Evolutionary conservation across 2,329 filamentous ascomycete genomes (phyloP), one percentile per base, ranked within the genome.

Genomic region (Cordyceps farinosa): DNA sequence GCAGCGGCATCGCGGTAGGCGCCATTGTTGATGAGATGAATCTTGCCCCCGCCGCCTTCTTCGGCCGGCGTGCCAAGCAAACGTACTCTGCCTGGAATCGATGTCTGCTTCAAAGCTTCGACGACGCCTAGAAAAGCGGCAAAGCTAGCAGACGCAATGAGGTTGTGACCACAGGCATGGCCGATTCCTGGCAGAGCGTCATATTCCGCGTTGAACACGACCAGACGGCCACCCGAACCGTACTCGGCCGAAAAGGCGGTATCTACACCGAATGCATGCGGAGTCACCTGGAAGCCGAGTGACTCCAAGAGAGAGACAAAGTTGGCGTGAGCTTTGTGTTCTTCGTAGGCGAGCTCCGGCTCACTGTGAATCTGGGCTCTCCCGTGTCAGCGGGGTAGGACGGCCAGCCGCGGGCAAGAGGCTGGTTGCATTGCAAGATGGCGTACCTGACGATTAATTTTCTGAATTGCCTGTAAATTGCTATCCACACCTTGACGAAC

Each of bases 51-150:
- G 42, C 76, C 77, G 17, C 75, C 76, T 62, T 79, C 77, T 48
- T 79, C 77, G 5, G 77, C 77, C 0, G 76, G 77, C 0, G 76
- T 79, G 4, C 78, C 77, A 0, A 79, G 69, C 1, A 79, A 69
- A 1, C 76, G 72, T 2, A 79, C 69, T 4, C 75, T 70, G 11
- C 76, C 77, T 0, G 73, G 70, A 3, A 54, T 40, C 2, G 66
- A 65, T 2, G 71, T 69, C 2, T 67, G 36, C 38, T 70, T 69
- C 38, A 79, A 68, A 0, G 72, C 72, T 11, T 40, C 54, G n/a
- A 65, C 66, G 7, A 42, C 63, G n/a, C 58, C 78, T 1, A 80
- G 63, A 60, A 72, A 73, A 5, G 71, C 73, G 1, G 74, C 72
- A 30, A 76, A 62, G 3, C 71, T 72, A 5, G 72, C 67, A 3